phyloP scores from a whole-genome alignment of 441 rosid genomes.

The Rhodomyrtus psidioides region DNA sequence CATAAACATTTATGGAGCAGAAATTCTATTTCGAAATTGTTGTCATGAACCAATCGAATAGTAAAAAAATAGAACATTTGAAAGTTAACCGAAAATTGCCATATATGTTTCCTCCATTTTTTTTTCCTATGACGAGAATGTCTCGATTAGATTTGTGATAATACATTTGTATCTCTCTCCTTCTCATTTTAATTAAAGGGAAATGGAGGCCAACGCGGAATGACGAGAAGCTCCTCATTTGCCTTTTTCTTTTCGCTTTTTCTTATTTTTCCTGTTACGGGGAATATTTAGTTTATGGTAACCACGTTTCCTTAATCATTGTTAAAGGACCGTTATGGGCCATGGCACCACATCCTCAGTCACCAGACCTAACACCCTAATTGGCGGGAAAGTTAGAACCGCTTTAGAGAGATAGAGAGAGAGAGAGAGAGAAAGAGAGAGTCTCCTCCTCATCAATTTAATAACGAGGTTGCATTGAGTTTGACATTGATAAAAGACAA shows the following conservation, averaged over 20 bases:
- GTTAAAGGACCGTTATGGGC: background rate
- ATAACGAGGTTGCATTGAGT: background rate
- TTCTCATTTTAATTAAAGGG: background rate
- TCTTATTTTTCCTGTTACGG: fast-evolving
- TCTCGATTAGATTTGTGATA: no score
- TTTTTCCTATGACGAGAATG: no score
- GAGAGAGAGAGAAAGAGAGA: background rate
- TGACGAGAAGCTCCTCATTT: background rate
- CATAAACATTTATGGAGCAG: no score
- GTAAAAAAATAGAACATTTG: no score
- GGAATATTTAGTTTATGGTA: background rate
- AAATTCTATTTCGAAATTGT: no score
- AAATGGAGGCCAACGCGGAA: background rate
- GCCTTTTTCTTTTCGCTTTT: fast-evolving
- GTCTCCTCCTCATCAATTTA: background rate
- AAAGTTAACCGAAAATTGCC: no score
- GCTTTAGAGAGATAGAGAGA: background rate
- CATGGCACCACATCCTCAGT: background rate
- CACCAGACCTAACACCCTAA: background rate
- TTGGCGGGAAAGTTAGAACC: background rate
- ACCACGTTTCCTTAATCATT: background rate
- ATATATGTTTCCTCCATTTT: no score
- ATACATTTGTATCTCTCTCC: no score
- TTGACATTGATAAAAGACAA: background rate
- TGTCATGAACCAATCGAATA: no score